These are phyloP conservation scores for Nakazawaea pomicola DNA, from an alignment of 805 yeast species.

Conservation along the genomic window DNA sequence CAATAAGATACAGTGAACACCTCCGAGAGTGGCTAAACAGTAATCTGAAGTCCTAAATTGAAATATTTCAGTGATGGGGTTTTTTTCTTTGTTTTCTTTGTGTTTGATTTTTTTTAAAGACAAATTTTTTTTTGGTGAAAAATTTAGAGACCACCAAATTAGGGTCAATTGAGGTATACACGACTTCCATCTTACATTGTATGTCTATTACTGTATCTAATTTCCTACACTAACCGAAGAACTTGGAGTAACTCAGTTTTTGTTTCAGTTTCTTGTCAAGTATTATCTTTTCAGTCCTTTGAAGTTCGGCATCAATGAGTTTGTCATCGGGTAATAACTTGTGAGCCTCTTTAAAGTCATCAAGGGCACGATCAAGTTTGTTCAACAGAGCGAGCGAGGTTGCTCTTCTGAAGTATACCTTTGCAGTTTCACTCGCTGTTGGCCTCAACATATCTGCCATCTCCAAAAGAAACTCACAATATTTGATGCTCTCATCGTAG, in stretches of 20 bases:
- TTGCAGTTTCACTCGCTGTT: conserved; percentile 42
- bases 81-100: no score
- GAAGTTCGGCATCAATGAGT: conserved; percentile 40
- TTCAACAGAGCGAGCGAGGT: neutral
- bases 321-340: conserved; percentile 43
- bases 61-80: no score
- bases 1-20: no score
- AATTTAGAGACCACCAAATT: neutral
- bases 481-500: conserved; percentile 46
- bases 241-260: conserved; percentile 55
- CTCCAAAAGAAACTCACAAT: conserved; percentile 53
- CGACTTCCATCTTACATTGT: no score
- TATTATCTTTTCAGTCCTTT: conserved; percentile 33
- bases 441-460: conserved; percentile 26
- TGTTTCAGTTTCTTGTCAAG: conserved; percentile 43
- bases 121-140: no score
- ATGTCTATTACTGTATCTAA: no score
- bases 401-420: conserved; percentile 56
- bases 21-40: no score
- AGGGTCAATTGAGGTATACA: neutral
- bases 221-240: conserved; percentile 46
- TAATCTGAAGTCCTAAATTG: no score
- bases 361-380: conserved; percentile 18
- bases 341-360: conserved; percentile 39
- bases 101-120: no score